Evolutionary conservation across 257 asterid genomes (phyloP).

Genomic region (Solanum phureja): DNA sequence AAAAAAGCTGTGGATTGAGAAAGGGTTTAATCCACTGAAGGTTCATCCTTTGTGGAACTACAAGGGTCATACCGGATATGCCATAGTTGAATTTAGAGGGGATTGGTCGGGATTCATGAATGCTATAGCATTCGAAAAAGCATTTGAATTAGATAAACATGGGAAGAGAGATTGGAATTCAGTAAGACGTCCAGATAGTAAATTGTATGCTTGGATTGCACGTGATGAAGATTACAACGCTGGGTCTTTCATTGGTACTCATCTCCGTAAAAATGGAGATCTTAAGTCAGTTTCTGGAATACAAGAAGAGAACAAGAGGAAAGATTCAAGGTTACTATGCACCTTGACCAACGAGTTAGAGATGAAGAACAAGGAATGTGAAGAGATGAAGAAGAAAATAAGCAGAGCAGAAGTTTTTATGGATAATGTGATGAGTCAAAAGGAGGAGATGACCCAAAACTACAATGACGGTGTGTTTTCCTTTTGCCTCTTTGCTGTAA

Average conservation of each 20-base stretch:
- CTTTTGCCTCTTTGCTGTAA: background rate
- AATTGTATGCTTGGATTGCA: slow-evolving; percentile 49
- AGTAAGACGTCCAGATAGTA: background rate
- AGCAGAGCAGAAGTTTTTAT: background rate
- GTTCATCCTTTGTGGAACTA: slow-evolving; percentile 34
- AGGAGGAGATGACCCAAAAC: background rate
- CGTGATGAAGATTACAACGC: slow-evolving; percentile 44
- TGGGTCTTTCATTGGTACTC: slow-evolving; percentile 27
- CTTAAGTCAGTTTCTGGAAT: slow-evolving; percentile 45
- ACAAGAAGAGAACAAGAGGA: slow-evolving; percentile 39
- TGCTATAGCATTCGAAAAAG: slow-evolving; percentile 39
- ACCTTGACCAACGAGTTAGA: slow-evolving; percentile 25
- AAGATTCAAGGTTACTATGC: slow-evolving; percentile 30
- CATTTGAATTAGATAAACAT: slow-evolving; percentile 29
- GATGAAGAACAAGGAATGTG: slow-evolving; percentile 24
- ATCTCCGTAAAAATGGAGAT: slow-evolving; percentile 54
- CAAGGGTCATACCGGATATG: slow-evolving; percentile 41
- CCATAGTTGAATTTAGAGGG: slow-evolving; percentile 34
- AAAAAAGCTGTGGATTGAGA: slow-evolving; percentile 15
- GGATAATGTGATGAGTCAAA: slow-evolving; percentile 7
- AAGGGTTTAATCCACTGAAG: slow-evolving; percentile 37
- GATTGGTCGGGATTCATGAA: slow-evolving; percentile 32
- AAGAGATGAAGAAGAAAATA: slow-evolving; percentile 22
- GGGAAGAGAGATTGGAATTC: slow-evolving; percentile 29
- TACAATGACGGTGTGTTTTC: slow-evolving; percentile 10